Evolutionary conservation across 2,329 filamentous ascomycete species (phyloP), one percentile per base, ranked within the genome.

Genomic region (Pseudogymnoascus verrucosus): DNA sequence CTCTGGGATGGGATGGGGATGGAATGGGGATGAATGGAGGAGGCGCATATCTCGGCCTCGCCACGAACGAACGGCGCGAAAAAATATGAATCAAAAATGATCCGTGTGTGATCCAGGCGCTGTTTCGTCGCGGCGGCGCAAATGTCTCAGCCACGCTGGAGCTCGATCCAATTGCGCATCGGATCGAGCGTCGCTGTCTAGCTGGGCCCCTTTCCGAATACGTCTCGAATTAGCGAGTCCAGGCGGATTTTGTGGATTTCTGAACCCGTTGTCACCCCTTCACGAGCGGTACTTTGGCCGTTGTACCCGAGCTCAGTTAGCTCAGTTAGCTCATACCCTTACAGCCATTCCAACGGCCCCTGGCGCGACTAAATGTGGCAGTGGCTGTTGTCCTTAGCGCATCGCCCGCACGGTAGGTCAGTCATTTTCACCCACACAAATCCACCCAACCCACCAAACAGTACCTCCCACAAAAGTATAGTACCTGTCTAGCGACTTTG

Each of bases 161-260:
- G 47, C 47, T 31, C 47, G 47, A 57, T 34, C 47, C 47, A 57
- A 34, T 57, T 57, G 47, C 47, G 47, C 47, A 57, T 57, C 26
- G 47, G 47, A 57, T 57, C 47, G 47, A 57, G 47, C 5, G 47
- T 57, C 10, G n/a, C n/a, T 34, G 26, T n/a, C 47, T 34, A 34
- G 47, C 47, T 57, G 47, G 47, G 26, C 47, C 47, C 47, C 47
- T 57, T 57, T 57, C 47, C 47, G 47, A 57, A 57, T 57, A 57
- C 47, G 47, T 57, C 47, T 57, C 47, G 47, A 57, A 57, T 57
- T 57, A 57, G 47, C 47, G 47, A 57, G 47, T 34, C 47, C n/a
- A 34, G 47, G 47, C 34, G 26, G 11, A 12, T 34, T 31, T 34
- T 23, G 21, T 23, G 21, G 21, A 23, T 23, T 23, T 23, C 21